Evolutionary conservation across 2,329 filamentous ascomycete species (phyloP), one percentile per base, ranked within the genome.

Genomic region (Penicillium hesseltinei): DNA sequence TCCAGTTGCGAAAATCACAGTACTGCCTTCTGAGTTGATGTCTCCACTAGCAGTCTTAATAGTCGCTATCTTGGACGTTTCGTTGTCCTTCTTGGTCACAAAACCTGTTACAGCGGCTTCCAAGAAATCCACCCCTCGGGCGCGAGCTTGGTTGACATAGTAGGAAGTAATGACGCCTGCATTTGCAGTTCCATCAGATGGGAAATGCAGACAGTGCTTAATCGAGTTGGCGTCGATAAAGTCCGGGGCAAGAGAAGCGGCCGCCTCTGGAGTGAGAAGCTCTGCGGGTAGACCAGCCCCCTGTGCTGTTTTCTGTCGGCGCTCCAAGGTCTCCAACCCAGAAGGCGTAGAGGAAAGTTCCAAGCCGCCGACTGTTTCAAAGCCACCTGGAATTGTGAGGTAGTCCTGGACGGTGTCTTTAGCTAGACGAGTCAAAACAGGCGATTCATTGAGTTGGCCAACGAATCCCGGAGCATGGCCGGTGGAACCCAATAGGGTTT

Each of bases 391-490:
- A 7, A 72, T 61, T 29, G 62, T 60, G n/a, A 56, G 53, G 40
- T 72, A 71, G 48, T 71, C 70, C 10, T 60, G 60, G 7, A 71
- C 69, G 0, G 63, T 72, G 5, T 72, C 67, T 25, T 69, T 63
- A 0, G 72, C 71, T 5, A 75, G 64, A 11, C 51, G 65, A 1
- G 71, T 74, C 13, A 74, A 57, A 2, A 68, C 62, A 1, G 65
- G 38, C 8, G 67, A 71, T 43, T 72, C 69, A 40, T 74, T 75
- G 52, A 68, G 70, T 54, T 75, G 70, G 23, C 72, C 72, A 6
- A 75, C 64, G 27, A 74, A 72, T 1, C 71, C 72, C 6, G 73
- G 73, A 4, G 72, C 71, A 52, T 69, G 62, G 17, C 68, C 69
- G 0, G 72, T 75, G 9, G 73, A 75, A 7, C 71, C 71, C 15